Evolutionary conservation across 2,329 filamentous ascomycete species (phyloP).

Genomic region (Neofusicoccum cordaticola): DNA sequence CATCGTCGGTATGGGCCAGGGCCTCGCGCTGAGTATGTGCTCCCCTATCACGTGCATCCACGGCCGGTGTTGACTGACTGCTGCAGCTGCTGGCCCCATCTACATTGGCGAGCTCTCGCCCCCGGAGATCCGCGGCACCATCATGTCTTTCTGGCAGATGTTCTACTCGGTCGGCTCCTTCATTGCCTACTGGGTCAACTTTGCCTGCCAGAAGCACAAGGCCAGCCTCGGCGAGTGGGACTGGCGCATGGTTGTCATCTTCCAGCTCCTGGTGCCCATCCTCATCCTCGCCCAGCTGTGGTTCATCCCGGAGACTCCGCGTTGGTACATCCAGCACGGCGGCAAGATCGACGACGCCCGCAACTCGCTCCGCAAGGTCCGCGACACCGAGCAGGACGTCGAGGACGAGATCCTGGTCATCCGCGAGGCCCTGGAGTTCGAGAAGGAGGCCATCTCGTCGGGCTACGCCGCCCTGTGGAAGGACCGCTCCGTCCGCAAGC

Average conservation of each 20-base stretch:
- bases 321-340: conserved; percentile 57
- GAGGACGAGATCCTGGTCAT: conserved; percentile 65
- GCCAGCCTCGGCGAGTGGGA: conserved; percentile 65
- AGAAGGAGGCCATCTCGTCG: conserved; percentile 65
- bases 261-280: conserved; percentile 66
- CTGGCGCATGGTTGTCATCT: conserved; percentile 70
- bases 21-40: conserved; percentile 59
- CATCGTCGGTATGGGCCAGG: conserved; percentile 68
- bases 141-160: conserved; percentile 70
- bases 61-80: not conserved
- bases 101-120: conserved; percentile 70
- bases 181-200: conserved; percentile 60
- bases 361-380: conserved; percentile 56
- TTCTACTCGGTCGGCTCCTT: conserved; percentile 66
- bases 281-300: conserved; percentile 59
- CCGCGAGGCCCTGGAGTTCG: conserved; percentile 67
- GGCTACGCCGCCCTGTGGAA: conserved; percentile 67
- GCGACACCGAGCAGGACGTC: conserved; percentile 63
- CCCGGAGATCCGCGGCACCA: conserved; percentile 61
- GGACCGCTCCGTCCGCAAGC: conserved; percentile 65
- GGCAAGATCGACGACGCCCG: conserved; percentile 61
- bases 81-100: conserved; percentile 61
- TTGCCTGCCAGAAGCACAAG: conserved; percentile 57
- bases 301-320: conserved; percentile 52
- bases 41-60: not conserved